Base-by-base conservation (phyloP, 2,329 filamentous ascomycete genomes). In the Cladophialophora bantiana region DNA sequence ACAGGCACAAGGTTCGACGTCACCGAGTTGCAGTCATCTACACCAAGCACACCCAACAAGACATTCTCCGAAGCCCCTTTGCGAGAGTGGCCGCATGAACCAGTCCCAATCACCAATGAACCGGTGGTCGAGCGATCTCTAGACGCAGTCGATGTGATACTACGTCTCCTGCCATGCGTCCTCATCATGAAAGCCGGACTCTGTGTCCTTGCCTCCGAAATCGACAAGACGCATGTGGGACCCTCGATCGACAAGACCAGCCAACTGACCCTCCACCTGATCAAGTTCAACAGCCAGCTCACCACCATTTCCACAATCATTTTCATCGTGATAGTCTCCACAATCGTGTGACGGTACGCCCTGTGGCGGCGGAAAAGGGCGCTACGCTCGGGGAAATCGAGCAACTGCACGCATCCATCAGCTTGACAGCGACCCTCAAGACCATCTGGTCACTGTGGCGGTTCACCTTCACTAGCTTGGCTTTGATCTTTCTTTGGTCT, bases 271-370 rank as follows among this genome's bases (percentile, higher is more conserved):
- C 57, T 54, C 5, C 54, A 42, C 31, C 54, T 68, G n/a, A 56
- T 68, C 26, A 42, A 66, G 26, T 63, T 68, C 59, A 68, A 68
- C 54, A 40, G n/a, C 35, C 67, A 69, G 26, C 50, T 69, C 31
- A 58, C 58, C 48, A 69, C 67, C 15, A 56, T 55, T 15, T 69
- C 67, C 56, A 69, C 67, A 31, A 67, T 69, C 50, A 54, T 69
- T 6, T 69, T 67, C 53, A 60, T 67, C 35, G 62, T 57, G 5
- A 66, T 69, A n/a, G 54, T 69, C 15, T 67, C 64, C 4, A 69
- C 67, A 2, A 45, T 63, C 4, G 64, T 69, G 38, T 55, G 64
- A 31, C 58, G 67, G 38, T 60, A 60, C 42, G 67, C 67, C 0
- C 52, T 69, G 26, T 69, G 64, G 64, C 67, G 31, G 67, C 67